Evolutionary conservation across 441 rosid species (phyloP).

Genomic region (Gossypium laxum): DNA sequence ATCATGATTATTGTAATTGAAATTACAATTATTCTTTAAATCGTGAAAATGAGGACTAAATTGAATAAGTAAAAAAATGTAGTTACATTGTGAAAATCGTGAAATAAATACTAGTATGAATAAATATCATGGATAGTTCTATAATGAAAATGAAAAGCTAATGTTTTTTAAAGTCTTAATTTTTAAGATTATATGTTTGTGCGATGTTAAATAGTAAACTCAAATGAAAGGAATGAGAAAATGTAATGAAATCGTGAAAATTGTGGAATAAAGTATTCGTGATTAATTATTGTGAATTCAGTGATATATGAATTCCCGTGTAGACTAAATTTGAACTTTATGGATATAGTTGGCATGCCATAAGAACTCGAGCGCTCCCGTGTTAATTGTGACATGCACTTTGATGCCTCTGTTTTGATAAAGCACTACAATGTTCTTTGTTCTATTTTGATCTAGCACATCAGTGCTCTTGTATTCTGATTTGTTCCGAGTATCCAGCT

Average conservation of each 20-base stretch:
- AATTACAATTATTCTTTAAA: neutral
- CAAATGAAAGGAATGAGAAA: neutral
- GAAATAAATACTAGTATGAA: neutral
- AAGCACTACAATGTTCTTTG: too few relatives aligned
- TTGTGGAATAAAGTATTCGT: neutral
- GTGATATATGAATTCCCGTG: neutral
- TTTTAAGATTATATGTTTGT: too few relatives aligned
- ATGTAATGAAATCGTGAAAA: too few relatives aligned
- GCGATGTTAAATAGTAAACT: neutral
- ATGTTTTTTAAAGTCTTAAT: too few relatives aligned
- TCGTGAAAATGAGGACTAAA: too few relatives aligned
- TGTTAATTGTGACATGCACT: neutral
- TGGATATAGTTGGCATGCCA: neutral
- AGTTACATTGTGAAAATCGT: neutral
- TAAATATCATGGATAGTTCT: too few relatives aligned
- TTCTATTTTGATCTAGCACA: neutral
- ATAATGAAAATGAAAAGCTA: neutral
- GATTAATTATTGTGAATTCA: neutral
- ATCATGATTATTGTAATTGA: too few relatives aligned
- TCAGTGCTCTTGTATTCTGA: neutral
- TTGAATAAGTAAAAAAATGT: neutral
- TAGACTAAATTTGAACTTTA: neutral
- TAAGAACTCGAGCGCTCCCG: too few relatives aligned
- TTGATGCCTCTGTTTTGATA: neutral
- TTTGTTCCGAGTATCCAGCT: neutral